phyloP scores from a whole-genome alignment of 441 rosid genomes.

The Isatis lusitanica region DNA sequence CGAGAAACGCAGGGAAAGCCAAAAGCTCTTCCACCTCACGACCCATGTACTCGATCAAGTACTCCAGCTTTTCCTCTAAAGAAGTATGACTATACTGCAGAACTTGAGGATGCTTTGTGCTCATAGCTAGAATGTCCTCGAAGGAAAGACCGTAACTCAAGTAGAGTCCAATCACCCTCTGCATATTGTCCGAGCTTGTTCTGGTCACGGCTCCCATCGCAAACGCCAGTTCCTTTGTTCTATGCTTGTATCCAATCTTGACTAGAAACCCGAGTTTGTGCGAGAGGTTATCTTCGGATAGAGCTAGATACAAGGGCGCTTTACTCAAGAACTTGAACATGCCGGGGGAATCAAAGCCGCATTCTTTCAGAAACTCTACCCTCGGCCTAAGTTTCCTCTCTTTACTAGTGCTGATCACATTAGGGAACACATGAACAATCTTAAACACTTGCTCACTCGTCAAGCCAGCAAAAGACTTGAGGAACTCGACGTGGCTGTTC shows the following conservation, averaged over 20 bases:
- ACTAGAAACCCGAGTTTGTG: slow-evolving; percentile 63
- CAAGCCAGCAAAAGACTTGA: slow-evolving; percentile 71
- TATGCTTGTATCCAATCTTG: slow-evolving; percentile 65
- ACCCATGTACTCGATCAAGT: slow-evolving; percentile 69
- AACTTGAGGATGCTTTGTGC: slow-evolving; percentile 80
- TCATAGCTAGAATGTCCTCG: slow-evolving; percentile 60
- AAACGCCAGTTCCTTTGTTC: slow-evolving; percentile 59
- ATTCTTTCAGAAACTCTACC: slow-evolving; percentile 65
- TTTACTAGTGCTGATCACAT: slow-evolving; percentile 61
- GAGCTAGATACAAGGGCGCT: slow-evolving; percentile 69
- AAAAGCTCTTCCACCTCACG: slow-evolving; percentile 66
- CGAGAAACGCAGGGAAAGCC: slow-evolving; percentile 79
- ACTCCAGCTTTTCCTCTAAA: slow-evolving; percentile 67
- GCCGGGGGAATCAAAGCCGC: slow-evolving; percentile 58
- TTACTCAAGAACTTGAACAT: slow-evolving; percentile 68
- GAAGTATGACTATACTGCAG: slow-evolving; percentile 61
- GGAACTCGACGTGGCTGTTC: slow-evolving; percentile 55
- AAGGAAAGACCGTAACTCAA: slow-evolving; percentile 59
- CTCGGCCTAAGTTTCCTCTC: slow-evolving; percentile 73
- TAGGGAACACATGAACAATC: slow-evolving; percentile 66
- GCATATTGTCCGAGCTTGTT: slow-evolving; percentile 76
- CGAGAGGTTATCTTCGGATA: slow-evolving; percentile 58
- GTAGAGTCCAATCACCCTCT: slow-evolving; percentile 66
- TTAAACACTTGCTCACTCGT: slow-evolving; percentile 60
- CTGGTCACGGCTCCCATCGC: slow-evolving; percentile 77